Evolutionary conservation across 1,284 basidiomycete species (phyloP).

Genomic region (Bondarzewia mesenterica): DNA sequence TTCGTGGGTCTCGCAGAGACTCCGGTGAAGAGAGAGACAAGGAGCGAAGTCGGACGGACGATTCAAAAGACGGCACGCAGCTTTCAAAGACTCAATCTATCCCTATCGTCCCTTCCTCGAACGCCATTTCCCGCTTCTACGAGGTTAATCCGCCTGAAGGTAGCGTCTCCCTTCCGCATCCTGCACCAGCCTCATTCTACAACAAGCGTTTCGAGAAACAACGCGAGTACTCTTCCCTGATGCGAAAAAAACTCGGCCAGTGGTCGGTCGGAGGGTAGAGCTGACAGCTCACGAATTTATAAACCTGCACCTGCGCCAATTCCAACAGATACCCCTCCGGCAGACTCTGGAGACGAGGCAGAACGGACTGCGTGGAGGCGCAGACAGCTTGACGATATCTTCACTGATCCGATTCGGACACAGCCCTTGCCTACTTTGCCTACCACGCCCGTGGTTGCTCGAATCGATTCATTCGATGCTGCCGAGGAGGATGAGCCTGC

Average conservation of each 20-base stretch:
- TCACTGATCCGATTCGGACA: slow-evolving; percentile 6
- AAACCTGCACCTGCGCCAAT: not conserved
- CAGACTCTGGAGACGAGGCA: slow-evolving; percentile 12
- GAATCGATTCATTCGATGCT: not conserved
- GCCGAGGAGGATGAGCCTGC: not conserved
- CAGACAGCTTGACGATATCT: slow-evolving; percentile 9
- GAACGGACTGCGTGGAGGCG: slow-evolving; percentile 9
- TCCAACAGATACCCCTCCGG: slow-evolving; percentile 1
- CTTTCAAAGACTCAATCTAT: slow-evolving; percentile 8
- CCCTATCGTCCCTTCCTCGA: not conserved
- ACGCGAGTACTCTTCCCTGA: slow-evolving; percentile 10
- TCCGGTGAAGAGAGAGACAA: not conserved
- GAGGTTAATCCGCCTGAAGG: not conserved
- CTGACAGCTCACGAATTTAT: not conserved
- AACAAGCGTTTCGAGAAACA: slow-evolving; percentile 11
- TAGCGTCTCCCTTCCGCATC: slow-evolving; percentile 12
- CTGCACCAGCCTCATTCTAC: slow-evolving; percentile 11
- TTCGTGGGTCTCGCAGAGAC: not conserved
- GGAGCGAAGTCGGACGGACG: not conserved
- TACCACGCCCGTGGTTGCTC: not conserved
- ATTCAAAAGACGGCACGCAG: slow-evolving; percentile 1
- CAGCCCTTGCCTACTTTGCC: not conserved
- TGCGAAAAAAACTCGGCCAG: slow-evolving; percentile 13
- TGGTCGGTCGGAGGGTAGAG: slow-evolving; percentile 3
- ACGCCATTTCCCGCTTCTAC: not conserved